These are phyloP conservation scores for Theileria sp. DNA, from an alignment of 169 alveolate genomes.

Conservation along the genomic window DNA sequence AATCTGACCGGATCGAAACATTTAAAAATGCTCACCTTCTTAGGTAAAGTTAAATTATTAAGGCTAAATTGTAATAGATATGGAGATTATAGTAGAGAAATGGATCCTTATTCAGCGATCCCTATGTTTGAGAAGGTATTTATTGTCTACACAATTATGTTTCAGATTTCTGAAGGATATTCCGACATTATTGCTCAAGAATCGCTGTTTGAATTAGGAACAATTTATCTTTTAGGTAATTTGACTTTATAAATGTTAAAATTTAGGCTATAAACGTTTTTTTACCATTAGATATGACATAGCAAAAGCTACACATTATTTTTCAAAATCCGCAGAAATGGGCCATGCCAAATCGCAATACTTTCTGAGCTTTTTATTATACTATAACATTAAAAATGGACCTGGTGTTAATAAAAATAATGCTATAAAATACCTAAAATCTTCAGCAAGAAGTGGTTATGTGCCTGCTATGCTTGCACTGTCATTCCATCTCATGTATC, in stretches of 20 bases:
- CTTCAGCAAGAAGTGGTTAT: slow-evolving; percentile 24
- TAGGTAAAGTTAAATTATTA: slow-evolving; percentile 17
- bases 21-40: slow-evolving; percentile 35
- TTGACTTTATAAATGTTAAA: background rate
- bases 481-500: slow-evolving; percentile 36
- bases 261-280: slow-evolving; percentile 18
- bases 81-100: slow-evolving; percentile 10
- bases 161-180: slow-evolving; percentile 42
- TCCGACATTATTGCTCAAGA: slow-evolving; percentile 45
- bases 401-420: slow-evolving; percentile 12
- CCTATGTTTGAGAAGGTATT: slow-evolving; percentile 41
- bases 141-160: background rate
- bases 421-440: slow-evolving; percentile 27
- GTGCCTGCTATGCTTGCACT: slow-evolving; percentile 52
- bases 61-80: slow-evolving; percentile 25
- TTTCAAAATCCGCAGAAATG: slow-evolving; percentile 38
- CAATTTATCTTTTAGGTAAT: slow-evolving; percentile 47
- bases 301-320: slow-evolving; percentile 36
- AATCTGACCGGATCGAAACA: slow-evolving; percentile 1
- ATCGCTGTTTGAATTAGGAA: slow-evolving; percentile 50
- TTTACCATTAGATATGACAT: slow-evolving; percentile 34
- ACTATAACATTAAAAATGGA: slow-evolving; percentile 1
- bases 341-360: slow-evolving; percentile 41
- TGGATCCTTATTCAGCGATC: slow-evolving; percentile 30
- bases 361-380: slow-evolving; percentile 40